Base-by-base conservation (phyloP, 176 grass and related monocot species). In the Aechmea fasciata region DNA sequence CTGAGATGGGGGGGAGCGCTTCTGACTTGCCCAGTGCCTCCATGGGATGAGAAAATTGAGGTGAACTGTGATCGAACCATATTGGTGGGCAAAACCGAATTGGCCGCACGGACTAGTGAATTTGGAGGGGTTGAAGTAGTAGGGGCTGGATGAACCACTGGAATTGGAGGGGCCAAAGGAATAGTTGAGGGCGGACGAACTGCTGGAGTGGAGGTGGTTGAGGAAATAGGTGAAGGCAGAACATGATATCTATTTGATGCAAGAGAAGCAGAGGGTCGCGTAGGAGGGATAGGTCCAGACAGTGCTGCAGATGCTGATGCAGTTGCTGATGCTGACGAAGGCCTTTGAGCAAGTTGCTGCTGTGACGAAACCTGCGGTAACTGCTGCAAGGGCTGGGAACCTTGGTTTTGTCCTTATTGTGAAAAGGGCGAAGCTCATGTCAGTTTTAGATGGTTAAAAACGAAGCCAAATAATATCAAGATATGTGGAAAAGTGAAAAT, bases 1-100 rank as follows among this genome's bases (percentile, higher is more conserved):
- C 84, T 81, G 24, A 91, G 88, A 84, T 91, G 88, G 48, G 88
- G 88, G 71, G 88, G 78, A 79, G 84, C 87, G 69, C 70, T 66
- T 75, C 69, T 62, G 52, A 26, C 67, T 70, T 74, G 81, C 3
- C 33, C 33, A 81, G 67, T 67, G 75, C 28, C 84, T 71, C 73
- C 47, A 53, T 33, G 63, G 49, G 81, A 33, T 63, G 79, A 23
- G 77, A 83, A 65, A 14, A 47, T 73, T 18, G 68, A 63, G 65
- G 69, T 70, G 51, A 76, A 63, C 57, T 79, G 54, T 18, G 78
- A 54, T 73, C 69, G 73, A 29, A 73, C 25, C 17, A 57, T 41
- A 64, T 67, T 87, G 76, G 69, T 52, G 10, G 53, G 52, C 33
- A 73, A 69, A 22, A 69, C 33, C 11, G 66, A 71, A 33, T 68